phyloP scores from a whole-genome alignment of 129 eudicot species.

The Tagetes patula region DNA sequence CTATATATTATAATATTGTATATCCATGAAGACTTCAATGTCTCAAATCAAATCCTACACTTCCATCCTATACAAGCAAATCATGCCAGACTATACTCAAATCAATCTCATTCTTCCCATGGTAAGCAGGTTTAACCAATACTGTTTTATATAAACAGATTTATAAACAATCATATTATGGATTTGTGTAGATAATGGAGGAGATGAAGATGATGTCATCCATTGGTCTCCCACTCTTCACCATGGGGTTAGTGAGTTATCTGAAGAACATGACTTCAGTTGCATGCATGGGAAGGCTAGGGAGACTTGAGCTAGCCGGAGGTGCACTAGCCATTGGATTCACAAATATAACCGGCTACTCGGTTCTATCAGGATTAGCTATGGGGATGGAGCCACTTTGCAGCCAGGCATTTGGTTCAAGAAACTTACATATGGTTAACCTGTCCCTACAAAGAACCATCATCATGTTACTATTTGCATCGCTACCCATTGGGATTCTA shows the following conservation, averaged over 20 bases:
- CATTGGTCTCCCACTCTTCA: slow-evolving; percentile 72
- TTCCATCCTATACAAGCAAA: slow-evolving; percentile 42
- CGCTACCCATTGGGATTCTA: slow-evolving; percentile 68
- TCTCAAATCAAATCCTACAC: slow-evolving; percentile 27
- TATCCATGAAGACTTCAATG: slow-evolving; percentile 32
- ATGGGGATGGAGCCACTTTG: slow-evolving; percentile 99
- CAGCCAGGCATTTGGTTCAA: slow-evolving; percentile 93
- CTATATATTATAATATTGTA: not conserved
- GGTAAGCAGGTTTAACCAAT: slow-evolving; percentile 33
- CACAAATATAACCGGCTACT: slow-evolving; percentile 93
- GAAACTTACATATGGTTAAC: slow-evolving; percentile 52
- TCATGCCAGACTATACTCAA: slow-evolving; percentile 41
- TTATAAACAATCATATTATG: slow-evolving; percentile 8
- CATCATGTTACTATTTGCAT: slow-evolving; percentile 58
- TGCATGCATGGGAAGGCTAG: slow-evolving; percentile 92
- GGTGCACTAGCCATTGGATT: slow-evolving; percentile 97
- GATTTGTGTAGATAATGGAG: slow-evolving; percentile 54
- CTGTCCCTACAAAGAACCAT: slow-evolving; percentile 72
- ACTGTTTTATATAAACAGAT: slow-evolving; percentile 4
- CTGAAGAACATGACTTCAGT: slow-evolving; percentile 84
- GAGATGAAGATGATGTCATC: slow-evolving; percentile 68
- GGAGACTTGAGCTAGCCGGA: slow-evolving; percentile 92
- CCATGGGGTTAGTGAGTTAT: slow-evolving; percentile 75
- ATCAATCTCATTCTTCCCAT: slow-evolving; percentile 44
- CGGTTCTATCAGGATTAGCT: slow-evolving; percentile 87